These are phyloP conservation scores for Neophaeococcomyces mojaviensis DNA, from an alignment of 2,329 filamentous ascomycete genomes.

Conservation along the genomic window DNA sequence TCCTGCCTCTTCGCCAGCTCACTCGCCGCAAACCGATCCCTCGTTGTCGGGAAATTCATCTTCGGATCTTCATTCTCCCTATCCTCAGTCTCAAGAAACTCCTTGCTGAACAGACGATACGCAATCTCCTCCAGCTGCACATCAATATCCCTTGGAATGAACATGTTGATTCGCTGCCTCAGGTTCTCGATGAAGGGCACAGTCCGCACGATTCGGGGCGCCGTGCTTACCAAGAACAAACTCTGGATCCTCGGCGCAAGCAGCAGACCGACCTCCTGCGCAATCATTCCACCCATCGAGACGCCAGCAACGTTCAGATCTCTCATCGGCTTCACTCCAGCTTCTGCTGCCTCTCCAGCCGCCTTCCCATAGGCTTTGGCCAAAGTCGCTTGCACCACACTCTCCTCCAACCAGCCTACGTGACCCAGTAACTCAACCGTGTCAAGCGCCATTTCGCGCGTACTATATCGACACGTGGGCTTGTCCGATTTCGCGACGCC, in stretches of 20 bases:
- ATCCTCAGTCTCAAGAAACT: conserved; percentile 41
- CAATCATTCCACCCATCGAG: conserved; percentile 87
- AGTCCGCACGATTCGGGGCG: conserved; percentile 54
- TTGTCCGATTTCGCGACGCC: conserved; percentile 76
- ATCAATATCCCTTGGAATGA: conserved; percentile 64
- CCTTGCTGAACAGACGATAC: conserved; percentile 55
- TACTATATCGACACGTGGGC: conserved; percentile 69
- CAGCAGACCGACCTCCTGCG: conserved; percentile 60
- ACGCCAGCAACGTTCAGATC: conserved; percentile 65
- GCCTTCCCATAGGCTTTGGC: not conserved
- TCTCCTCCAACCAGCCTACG: conserved; percentile 55
- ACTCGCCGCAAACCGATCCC: conserved; percentile 72
- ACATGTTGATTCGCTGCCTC: conserved; percentile 47
- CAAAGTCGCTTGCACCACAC: conserved; percentile 27
- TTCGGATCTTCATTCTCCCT: conserved; percentile 22
- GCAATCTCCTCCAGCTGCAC: conserved; percentile 58
- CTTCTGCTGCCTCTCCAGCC: not conserved
- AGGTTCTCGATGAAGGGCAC: conserved; percentile 56
- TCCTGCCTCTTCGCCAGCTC: conserved; percentile 66
- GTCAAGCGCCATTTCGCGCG: conserved; percentile 77
- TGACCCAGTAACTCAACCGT: conserved; percentile 61
- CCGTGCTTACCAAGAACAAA: conserved; percentile 56
- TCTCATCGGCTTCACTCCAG: conserved; percentile 25
- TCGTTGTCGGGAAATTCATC: conserved; percentile 61
- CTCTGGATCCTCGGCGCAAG: conserved; percentile 29